Base-by-base conservation (phyloP, 1,284 basidiomycete species). In the Grifola frondosa region DNA sequence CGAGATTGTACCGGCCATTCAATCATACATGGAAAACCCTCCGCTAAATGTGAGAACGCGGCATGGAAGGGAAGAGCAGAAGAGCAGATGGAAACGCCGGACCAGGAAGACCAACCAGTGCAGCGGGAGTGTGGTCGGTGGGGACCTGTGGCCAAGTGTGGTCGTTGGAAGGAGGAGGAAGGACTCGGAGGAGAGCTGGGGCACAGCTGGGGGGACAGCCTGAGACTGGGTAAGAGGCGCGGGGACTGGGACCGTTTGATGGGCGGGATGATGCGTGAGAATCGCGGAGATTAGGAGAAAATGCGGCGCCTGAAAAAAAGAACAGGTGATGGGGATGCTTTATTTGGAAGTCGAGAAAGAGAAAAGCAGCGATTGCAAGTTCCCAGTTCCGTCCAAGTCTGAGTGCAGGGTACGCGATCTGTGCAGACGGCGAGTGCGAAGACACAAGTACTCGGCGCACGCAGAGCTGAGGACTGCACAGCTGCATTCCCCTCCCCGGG, bases 231-330 rank as follows among this genome's bases (percentile, higher is more conserved):
- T n/a, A n/a, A n/a, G n/a, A n/a, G n/a, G n/a, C 17, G 21, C 21
- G 6, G n/a, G 9, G 40, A 28, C 35, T 36, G 39, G 30, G 20
- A 19, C 25, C 38, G 23, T n/a, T n/a, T n/a, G 38, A 13, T 28
- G 39, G 20, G 20, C 25, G 10, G 39, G 35, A 25, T 12, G 37
- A 28, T 41, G 33, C 22, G 40, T 26, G 25, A 41, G 15, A 38
- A 37, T 47, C 51, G 51, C 51, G 51, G 51, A 53, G 48, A 35
- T 48, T 30, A 10, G 30, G 21, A 30, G 22, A 42, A 48, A 13
- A 30, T 22, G 45, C 51, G 51, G 51, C 28, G 51, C 17, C 1
- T 20, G 30, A 44, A 48, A 29, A 15, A 16, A 11, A 19, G 22
- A 25, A 30, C 21, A 40, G 34, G 23, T 52, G 50, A 52, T 49